Conservation (phyloP, 176 grass and related monocot species). For the Musa schizocarpa region DNA sequence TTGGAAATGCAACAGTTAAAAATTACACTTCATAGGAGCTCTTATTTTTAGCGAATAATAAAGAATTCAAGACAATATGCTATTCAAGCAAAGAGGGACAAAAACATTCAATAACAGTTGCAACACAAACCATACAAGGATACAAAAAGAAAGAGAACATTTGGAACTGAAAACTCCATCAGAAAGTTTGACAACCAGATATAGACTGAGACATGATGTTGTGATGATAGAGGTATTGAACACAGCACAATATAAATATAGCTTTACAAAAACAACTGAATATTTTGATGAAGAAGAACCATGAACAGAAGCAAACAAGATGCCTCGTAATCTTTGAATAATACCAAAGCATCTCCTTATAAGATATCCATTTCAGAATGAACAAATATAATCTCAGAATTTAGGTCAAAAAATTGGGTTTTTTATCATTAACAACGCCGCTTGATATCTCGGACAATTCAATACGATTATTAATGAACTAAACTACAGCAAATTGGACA, state of each 20-base stretch:
- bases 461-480: neutral
- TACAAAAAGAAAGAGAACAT: neutral
- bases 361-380: neutral
- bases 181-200: neutral
- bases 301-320: no score
- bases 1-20: no score
- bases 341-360: no score
- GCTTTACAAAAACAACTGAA: no score
- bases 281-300: no score
- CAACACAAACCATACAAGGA: neutral
- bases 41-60: neutral
- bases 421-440: no score
- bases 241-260: no score
- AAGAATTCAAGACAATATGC: neutral
- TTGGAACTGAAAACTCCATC: neutral
- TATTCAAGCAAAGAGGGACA: neutral
- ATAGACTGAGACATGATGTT: neutral
- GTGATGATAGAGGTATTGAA: neutral
- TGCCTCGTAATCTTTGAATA: no score
- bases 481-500: neutral
- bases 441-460: neutral
- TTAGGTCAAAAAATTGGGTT: no score
- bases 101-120: neutral
- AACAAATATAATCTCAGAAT: neutral
- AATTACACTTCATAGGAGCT: neutral